These are phyloP conservation scores for Podaxis sp. DNA, from an alignment of 768 basidiomycete species.

Conservation along the genomic window DNA sequence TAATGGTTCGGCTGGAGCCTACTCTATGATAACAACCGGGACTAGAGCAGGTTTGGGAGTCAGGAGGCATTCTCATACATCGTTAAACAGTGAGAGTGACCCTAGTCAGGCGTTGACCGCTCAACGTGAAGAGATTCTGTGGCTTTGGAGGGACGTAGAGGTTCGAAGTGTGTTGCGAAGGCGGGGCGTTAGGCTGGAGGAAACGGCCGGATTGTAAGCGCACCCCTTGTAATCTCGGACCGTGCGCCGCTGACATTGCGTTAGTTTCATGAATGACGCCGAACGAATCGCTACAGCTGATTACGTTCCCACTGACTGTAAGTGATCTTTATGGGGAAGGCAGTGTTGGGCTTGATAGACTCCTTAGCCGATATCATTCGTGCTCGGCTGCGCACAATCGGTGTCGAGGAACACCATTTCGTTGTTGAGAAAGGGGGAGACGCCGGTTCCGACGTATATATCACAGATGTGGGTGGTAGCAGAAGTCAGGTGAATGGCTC, in stretches of 20 bases:
- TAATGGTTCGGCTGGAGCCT: neutral
- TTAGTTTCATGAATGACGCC: slow-evolving; percentile 73
- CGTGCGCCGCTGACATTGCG: neutral
- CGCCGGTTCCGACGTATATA: slow-evolving; percentile 57
- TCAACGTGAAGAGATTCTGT: slow-evolving; percentile 57
- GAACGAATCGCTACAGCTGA: slow-evolving; percentile 51
- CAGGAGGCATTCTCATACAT: slow-evolving; percentile 24
- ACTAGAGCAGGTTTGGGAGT: neutral
- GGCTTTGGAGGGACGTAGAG: slow-evolving; percentile 59
- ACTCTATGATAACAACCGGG: too few relatives aligned
- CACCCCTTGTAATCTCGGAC: neutral
- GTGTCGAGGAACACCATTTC: slow-evolving; percentile 73
- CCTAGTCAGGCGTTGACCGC: slow-evolving; percentile 51
- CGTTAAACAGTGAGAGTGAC: slow-evolving; percentile 36
- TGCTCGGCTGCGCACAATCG: slow-evolving; percentile 70
- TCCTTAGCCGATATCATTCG: slow-evolving; percentile 68
- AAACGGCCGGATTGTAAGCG: slow-evolving; percentile 69
- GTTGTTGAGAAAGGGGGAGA: slow-evolving; percentile 47
- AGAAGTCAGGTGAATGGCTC: slow-evolving; percentile 42
- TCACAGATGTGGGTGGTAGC: slow-evolving; percentile 71
- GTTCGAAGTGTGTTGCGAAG: slow-evolving; percentile 53
- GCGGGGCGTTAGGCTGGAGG: slow-evolving; percentile 53
- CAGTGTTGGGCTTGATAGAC: neutral
- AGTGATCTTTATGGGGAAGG: slow-evolving; percentile 20
- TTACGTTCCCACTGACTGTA: slow-evolving; percentile 68